These are phyloP conservation scores for Didymella pinodella DNA, from an alignment of 2,329 filamentous ascomycete species.

Conservation along the genomic window DNA sequence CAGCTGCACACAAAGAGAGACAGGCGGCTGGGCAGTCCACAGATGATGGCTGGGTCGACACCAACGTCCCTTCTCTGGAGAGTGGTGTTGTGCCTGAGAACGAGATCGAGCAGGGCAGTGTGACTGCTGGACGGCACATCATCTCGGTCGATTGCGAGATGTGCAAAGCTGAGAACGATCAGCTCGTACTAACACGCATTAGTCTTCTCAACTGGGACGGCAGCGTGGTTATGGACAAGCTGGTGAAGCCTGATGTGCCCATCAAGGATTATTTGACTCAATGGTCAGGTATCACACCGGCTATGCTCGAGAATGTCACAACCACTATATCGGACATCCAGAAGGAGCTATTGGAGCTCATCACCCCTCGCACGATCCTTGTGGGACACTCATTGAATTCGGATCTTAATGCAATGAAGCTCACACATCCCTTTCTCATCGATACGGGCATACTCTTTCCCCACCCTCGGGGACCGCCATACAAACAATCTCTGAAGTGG, in stretches of 20 bases:
- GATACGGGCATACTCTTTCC: conserved; percentile 92
- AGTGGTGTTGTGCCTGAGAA: conserved; percentile 73
- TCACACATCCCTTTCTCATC: conserved; percentile 91
- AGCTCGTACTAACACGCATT: conserved; percentile 86
- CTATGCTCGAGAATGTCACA: conserved; percentile 81
- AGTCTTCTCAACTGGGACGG: conserved; percentile 89
- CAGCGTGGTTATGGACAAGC: conserved; percentile 80
- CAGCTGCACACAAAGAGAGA: conserved; percentile 62
- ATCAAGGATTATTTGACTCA: conserved; percentile 92
- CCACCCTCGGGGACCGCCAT: conserved; percentile 85
- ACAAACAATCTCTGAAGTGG: conserved; percentile 91
- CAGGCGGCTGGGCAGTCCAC: conserved; percentile 58
- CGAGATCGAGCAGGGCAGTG: conserved; percentile 79
- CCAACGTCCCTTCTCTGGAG: conserved; percentile 69
- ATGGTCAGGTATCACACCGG: conserved; percentile 87
- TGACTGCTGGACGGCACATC: conserved; percentile 81
- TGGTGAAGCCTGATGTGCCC: conserved; percentile 88
- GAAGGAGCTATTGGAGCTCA: conserved; percentile 72
- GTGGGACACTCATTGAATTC: conserved; percentile 84
- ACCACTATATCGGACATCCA: conserved; percentile 88
- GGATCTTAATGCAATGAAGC: conserved; percentile 81
- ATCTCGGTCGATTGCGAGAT: conserved; percentile 95
- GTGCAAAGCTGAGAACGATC: conserved; percentile 83
- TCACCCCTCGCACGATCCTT: conserved; percentile 76
- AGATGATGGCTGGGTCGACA: conserved; percentile 82